These are phyloP conservation scores for Boletus insuetus DNA, from an alignment of 768 basidiomycete genomes.

Conservation along the genomic window DNA sequence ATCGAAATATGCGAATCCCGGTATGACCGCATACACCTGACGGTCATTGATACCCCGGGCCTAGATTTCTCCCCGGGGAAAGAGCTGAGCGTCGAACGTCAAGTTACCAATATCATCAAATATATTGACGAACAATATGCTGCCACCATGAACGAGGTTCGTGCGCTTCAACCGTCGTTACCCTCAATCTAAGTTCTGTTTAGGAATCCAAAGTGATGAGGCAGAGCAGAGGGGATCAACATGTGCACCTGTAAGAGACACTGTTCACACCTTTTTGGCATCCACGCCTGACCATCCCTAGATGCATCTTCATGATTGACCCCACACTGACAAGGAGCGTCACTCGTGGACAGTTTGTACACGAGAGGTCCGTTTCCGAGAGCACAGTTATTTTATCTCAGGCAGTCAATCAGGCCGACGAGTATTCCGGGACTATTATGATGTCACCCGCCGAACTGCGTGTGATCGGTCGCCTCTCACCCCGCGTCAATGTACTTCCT, in stretches of 20 bases:
- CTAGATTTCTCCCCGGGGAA: conserved; percentile 70
- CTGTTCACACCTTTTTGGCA: background rate
- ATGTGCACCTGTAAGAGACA: conserved; percentile 74
- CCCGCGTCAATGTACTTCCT: conserved; percentile 77
- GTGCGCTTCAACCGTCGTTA: background rate
- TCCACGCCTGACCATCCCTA: conserved; percentile 30
- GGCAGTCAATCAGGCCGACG: conserved; percentile 48
- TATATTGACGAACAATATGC: conserved; percentile 80
- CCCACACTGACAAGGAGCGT: conserved; percentile 61
- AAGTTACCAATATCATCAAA: conserved; percentile 70
- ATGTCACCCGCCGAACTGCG: conserved; percentile 79
- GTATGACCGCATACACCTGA: conserved; percentile 74
- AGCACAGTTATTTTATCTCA: conserved; percentile 52
- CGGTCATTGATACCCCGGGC: conserved; percentile 85
- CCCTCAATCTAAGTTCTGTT: background rate
- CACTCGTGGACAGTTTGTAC: conserved; percentile 48
- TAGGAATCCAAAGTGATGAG: conserved; percentile 89
- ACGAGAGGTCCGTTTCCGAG: conserved; percentile 62
- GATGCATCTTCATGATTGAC: conserved; percentile 85
- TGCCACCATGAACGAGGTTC: conserved; percentile 83
- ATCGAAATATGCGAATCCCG: conserved; percentile 83
- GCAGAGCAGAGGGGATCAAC: conserved; percentile 85
- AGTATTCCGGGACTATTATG: conserved; percentile 48
- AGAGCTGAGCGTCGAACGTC: conserved; percentile 76
- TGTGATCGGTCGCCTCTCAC: conserved; percentile 72